Evolutionary conservation across 345 rosid genomes (phyloP), one percentile per base, ranked within the genome.

Genomic region (Pugionium cornutum): DNA sequence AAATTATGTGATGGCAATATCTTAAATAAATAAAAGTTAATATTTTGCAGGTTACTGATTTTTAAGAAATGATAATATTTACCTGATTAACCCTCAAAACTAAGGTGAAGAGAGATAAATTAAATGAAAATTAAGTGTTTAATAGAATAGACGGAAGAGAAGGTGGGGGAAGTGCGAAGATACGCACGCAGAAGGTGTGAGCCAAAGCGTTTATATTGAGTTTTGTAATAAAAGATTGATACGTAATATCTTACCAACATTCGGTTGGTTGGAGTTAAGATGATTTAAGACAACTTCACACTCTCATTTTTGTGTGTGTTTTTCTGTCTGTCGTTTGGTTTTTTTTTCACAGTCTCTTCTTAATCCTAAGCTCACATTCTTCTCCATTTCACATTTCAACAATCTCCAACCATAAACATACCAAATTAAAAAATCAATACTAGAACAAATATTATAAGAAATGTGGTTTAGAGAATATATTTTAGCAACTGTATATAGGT

Each of bases 201-300:
- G 48, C 58, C 47, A 57, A 64, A 64, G 54, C 2, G 42, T 42
- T 51, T 28, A 29, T 54, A 29, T 54, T 57, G 10, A 26, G 62
- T 57, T 67, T 45, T 56, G 72, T 58, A 42, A 29, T 65, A 25
- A 6, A 42, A 72, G 70, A 53, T 64, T 56, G 46, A 65, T 50
- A 72, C 76, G 76, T 50, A 64, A 72, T 64, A 29, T 49, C 66
- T 68, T 58, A 39, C 59, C 53, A 53, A 29, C 49, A 58, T 65
- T 57, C 41, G 37, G 55, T 71, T 71, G 69, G 69, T 65, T 47
- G 61, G 9, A 36, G 70, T 64, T 72, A 60, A 72, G 70, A 72
- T 57, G 10, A 43, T 47, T 58, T 32, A 7, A 52, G 54, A 58
- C 66, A 65, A 64, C 70, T 72, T 72, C 47, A 64, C 53, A 64